Conservation (phyloP, 129 eudicot species). For the Cynara cardunculus region DNA sequence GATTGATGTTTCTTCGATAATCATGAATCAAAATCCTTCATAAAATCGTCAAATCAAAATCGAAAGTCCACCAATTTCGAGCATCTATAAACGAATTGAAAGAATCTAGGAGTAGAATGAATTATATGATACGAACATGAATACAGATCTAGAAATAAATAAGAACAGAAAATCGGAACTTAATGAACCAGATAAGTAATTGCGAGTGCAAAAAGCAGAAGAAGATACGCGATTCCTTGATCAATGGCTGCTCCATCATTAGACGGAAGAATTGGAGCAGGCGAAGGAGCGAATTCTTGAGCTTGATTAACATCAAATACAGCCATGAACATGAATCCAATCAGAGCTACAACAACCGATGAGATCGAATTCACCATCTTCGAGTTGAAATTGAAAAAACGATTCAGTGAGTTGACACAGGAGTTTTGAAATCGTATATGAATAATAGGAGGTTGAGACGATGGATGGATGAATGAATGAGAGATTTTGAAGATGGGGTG, state of each 20-base stretch:
- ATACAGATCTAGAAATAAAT: background rate
- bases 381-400: background rate
- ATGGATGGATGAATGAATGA: constrained; percentile 9
- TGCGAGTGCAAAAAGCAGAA: constrained; percentile 55
- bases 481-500: background rate
- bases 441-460: background rate
- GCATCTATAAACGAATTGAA: background rate
- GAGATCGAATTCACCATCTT: constrained; percentile 26
- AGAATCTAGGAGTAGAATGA: constrained; percentile 5
- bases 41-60: background rate
- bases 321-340: constrained; percentile 43
- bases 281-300: constrained; percentile 38
- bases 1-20: background rate
- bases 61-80: background rate
- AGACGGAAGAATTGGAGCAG: constrained; percentile 41
- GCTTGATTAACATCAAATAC: constrained; percentile 27
- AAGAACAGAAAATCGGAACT: background rate
- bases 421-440: constrained; percentile 2
- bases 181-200: constrained; percentile 60
- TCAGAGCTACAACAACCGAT: constrained; percentile 20
- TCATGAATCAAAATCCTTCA: background rate
- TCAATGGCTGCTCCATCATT: constrained; percentile 57
- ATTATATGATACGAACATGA: background rate
- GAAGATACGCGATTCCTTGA: constrained; percentile 67
- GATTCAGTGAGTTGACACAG: background rate